Percentiles rank a stretch among this genome's conserved stretches.
phyloP scores from a whole-genome alignment of 2,329 filamentous ascomycete species.

The Ampelomyces quisqualis region DNA sequence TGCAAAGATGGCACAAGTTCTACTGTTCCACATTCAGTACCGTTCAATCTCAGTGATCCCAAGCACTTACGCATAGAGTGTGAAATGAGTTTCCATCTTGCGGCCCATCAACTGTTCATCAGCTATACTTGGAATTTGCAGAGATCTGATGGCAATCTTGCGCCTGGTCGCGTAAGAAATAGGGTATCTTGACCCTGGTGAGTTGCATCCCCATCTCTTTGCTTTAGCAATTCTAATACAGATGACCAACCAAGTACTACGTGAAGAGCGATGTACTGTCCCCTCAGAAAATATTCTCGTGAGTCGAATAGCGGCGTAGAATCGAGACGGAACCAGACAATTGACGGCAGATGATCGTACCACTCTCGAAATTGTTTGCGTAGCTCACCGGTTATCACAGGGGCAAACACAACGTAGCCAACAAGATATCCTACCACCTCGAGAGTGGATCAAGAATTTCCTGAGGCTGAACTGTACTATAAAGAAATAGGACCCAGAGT shows the following conservation, averaged over 20 bases:
- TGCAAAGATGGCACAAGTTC: constrained; percentile 22
- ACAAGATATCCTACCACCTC: constrained; percentile 33
- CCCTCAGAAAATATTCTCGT: constrained; percentile 28
- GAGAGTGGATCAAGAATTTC: constrained; percentile 29
- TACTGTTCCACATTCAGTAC: constrained; percentile 6
- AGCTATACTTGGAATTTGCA: constrained; percentile 19
- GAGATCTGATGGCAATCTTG: constrained; percentile 19
- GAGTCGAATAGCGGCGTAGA: constrained; percentile 30
- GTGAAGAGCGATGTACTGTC: constrained; percentile 33
- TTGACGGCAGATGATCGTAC: constrained; percentile 29
- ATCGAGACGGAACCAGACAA: constrained; percentile 26
- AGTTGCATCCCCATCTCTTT: constrained; percentile 13
- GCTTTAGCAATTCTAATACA: constrained; percentile 27
- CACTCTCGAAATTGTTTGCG: constrained; percentile 29
- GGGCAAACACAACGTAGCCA: constrained; percentile 29
- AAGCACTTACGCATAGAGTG: constrained; percentile 20
- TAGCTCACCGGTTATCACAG: constrained; percentile 26
- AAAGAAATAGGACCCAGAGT: constrained; percentile 32
- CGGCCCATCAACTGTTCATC: constrained; percentile 28
- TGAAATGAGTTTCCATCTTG: constrained; percentile 28
- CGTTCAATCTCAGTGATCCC: not conserved
- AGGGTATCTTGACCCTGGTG: constrained; percentile 16
- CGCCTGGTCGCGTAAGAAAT: constrained; percentile 22
- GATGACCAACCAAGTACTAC: constrained; percentile 34
- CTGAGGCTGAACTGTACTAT: constrained; percentile 30